Conservation (phyloP, 306 rosid species). For the Ammopiptanthus mongolicus region DNA sequence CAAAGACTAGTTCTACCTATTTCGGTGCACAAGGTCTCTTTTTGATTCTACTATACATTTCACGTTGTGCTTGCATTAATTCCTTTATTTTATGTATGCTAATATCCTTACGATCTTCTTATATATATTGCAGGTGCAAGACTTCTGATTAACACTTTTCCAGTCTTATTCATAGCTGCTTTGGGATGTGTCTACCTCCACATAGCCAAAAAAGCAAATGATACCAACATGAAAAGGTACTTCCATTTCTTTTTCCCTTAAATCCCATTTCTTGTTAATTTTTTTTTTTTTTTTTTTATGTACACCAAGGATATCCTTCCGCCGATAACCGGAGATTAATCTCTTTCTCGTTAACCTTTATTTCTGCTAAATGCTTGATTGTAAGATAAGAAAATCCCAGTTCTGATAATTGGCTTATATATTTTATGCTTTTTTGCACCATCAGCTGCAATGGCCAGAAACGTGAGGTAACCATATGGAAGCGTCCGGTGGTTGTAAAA, state of each 20-base stretch:
- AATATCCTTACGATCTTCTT: not conserved
- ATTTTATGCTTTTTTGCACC: not conserved
- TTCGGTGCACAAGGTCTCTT: constrained; percentile 54
- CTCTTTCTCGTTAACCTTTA: too few species aligned
- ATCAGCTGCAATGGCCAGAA: constrained; percentile 3
- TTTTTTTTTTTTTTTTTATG: too few species aligned
- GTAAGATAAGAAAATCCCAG: not conserved
- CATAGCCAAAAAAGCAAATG: constrained; percentile 29
- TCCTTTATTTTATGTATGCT: constrained; percentile 16
- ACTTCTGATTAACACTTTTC: constrained; percentile 46
- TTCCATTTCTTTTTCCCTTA: not conserved
- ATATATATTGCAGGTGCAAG: constrained; percentile 32
- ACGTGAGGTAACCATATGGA: constrained; percentile 28
- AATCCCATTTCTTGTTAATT: not conserved
- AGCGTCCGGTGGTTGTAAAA: constrained; percentile 44
- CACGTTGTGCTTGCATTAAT: not conserved
- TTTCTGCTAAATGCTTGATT: not conserved
- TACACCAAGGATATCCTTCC: too few species aligned
- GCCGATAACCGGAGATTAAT: too few species aligned
- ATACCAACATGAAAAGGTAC: constrained; percentile 15
- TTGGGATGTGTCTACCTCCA: constrained; percentile 65
- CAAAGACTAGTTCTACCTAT: constrained; percentile 35
- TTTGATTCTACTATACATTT: not conserved
- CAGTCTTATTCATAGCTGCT: constrained; percentile 53
- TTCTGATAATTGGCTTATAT: not conserved